A percentile compares a stretch with the other conserved stretches of the same genome.
Evolutionary conservation across 2,329 filamentous ascomycete genomes (phyloP).

Genomic region (Eutypella sp.): DNA sequence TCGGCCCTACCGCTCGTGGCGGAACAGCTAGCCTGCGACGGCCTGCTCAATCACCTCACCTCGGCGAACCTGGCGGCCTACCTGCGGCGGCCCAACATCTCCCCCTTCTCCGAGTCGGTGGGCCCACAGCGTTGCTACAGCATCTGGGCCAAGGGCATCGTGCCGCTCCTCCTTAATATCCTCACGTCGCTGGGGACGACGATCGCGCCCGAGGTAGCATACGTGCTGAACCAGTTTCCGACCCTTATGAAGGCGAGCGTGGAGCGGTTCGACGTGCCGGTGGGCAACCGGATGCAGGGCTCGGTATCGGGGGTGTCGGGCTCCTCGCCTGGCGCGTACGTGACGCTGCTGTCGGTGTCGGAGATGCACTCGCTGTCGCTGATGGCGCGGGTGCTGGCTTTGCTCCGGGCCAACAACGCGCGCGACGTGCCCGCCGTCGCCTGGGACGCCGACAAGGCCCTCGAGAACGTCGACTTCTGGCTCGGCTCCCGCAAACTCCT

Average conservation of each 20-base stretch:
- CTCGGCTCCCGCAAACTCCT: slow-evolving; percentile 64
- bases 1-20: slow-evolving; percentile 77
- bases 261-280: slow-evolving; percentile 62
- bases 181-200: slow-evolving; percentile 75
- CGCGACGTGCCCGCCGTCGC: slow-evolving; percentile 67
- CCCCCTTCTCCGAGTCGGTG: slow-evolving; percentile 70
- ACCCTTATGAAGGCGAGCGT: slow-evolving; percentile 69
- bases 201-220: slow-evolving; percentile 77
- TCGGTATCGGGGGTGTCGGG: no score
- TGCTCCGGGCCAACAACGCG: slow-evolving; percentile 60
- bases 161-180: slow-evolving; percentile 85
- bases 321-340: no score
- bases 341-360: slow-evolving; percentile 68
- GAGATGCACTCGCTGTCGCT: slow-evolving; percentile 78
- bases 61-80: slow-evolving; percentile 74
- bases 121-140: slow-evolving; percentile 70
- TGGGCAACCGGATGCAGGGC: slow-evolving; percentile 49
- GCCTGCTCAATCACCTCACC: slow-evolving; percentile 72
- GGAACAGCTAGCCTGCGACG: slow-evolving; percentile 85
- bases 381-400: slow-evolving; percentile 66
- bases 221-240: slow-evolving; percentile 86
- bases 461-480: slow-evolving; percentile 82
- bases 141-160: slow-evolving; percentile 84
- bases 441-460: slow-evolving; percentile 68
- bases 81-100: slow-evolving; percentile 66